Conservation (phyloP, 73 alveolate genomes). For the Paramecium caudatum region DNA sequence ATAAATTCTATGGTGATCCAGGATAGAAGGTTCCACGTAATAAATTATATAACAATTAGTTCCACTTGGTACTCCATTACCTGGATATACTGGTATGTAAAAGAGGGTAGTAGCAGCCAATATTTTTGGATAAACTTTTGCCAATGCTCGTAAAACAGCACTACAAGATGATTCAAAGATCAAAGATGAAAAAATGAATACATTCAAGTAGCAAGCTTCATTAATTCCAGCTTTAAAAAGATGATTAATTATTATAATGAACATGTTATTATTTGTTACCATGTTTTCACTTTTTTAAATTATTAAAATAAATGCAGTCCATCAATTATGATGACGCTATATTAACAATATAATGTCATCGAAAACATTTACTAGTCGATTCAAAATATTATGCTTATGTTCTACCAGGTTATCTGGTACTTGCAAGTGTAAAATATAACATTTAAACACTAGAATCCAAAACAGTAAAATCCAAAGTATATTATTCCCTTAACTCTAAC, state of each 20-base stretch:
- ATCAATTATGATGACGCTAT: conserved; percentile 8
- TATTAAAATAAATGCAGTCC: conserved; percentile 45
- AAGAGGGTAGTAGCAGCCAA: conserved; percentile 78
- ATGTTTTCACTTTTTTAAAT: neutral
- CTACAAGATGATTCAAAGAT: conserved; percentile 63
- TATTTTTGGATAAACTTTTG: conserved; percentile 76
- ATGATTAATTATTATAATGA: conserved; percentile 61
- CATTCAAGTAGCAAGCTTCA: conserved; percentile 63
- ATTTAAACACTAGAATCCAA: conserved; percentile 35
- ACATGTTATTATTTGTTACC: neutral
- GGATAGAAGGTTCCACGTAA: conserved; percentile 73
- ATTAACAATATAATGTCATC: neutral
- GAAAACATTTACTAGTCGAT: conserved; percentile 51
- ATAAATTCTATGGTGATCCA: conserved; percentile 75
- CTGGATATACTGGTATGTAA: conserved; percentile 75
- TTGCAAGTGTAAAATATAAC: neutral
- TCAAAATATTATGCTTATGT: conserved; percentile 43
- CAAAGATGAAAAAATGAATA: conserved; percentile 69
- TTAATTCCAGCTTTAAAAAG: conserved; percentile 71
- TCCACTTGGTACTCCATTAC: conserved; percentile 73
- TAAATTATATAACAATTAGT: neutral
- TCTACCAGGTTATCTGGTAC: neutral
- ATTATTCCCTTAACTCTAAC: neutral
- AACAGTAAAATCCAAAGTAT: conserved; percentile 54
- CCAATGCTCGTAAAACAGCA: conserved; percentile 78